Evolutionary conservation across 2,329 filamentous ascomycete species (phyloP).

Genomic region (Fusarium incarnatum): DNA sequence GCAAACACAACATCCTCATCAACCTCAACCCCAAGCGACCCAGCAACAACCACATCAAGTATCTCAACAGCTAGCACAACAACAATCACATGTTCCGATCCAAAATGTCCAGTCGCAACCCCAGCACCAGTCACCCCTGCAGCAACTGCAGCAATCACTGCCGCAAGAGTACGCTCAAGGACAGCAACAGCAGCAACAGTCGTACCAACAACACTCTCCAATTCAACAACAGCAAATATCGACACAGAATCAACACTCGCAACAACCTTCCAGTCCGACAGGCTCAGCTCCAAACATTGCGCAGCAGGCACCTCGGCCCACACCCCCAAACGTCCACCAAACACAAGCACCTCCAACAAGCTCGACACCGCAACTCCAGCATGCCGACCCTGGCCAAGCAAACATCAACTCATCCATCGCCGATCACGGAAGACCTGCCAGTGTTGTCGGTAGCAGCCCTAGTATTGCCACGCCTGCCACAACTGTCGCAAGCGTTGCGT

Average conservation of each 20-base stretch:
- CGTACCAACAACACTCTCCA: background rate
- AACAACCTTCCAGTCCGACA: conserved; percentile 1
- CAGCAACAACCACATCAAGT: background rate
- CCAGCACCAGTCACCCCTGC: background rate
- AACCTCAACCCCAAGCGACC: background rate
- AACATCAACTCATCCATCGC: conserved; percentile 11
- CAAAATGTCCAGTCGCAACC: background rate
- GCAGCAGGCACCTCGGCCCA: conserved; percentile 9
- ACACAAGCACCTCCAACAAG: conserved; percentile 1
- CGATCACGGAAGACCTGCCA: conserved; percentile 16
- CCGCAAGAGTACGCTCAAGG: background rate
- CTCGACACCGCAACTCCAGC: conserved; percentile 8
- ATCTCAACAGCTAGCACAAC: conserved; percentile 2
- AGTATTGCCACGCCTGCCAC: conserved; percentile 23
- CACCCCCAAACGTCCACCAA: background rate
- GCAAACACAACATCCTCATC: background rate
- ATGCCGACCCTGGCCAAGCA: conserved; percentile 4
- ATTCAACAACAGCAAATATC: conserved; percentile 1
- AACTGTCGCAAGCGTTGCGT: conserved; percentile 13
- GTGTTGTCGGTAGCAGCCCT: conserved; percentile 24
- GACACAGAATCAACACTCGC: conserved; percentile 11
- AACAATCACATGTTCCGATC: background rate
- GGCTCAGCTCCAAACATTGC: conserved; percentile 3
- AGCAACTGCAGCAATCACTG: background rate
- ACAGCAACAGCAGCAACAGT: conserved; percentile 8